Evolutionary conservation across 345 rosid genomes (phyloP).

Genomic region (Laguncularia racemosa): DNA sequence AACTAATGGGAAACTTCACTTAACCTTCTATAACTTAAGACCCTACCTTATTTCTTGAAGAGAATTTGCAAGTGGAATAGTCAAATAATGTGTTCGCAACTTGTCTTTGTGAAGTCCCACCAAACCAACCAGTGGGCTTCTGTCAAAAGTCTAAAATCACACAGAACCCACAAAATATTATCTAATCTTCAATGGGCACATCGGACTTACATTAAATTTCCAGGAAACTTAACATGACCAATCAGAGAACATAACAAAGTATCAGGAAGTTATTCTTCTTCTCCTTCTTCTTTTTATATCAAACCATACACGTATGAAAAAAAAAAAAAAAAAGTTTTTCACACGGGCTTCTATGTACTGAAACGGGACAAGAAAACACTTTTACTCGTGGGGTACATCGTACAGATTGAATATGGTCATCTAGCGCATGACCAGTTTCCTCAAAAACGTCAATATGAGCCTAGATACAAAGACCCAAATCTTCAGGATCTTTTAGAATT

Average conservation of each 20-base stretch:
- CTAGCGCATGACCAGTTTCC: constrained; percentile 24
- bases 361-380: too few species aligned
- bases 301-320: too few species aligned
- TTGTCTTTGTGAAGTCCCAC: constrained; percentile 21
- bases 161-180: constrained; percentile 5
- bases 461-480: constrained; percentile 43
- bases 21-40: not conserved
- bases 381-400: not conserved
- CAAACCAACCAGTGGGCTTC: constrained; percentile 43
- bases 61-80: constrained; percentile 16
- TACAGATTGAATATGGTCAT: constrained; percentile 28
- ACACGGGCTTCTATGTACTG: too few species aligned
- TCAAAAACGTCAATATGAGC: constrained; percentile 11
- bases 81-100: constrained; percentile 20
- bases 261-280: too few species aligned
- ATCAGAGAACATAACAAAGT: too few species aligned
- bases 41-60: not conserved
- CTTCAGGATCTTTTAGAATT: constrained; percentile 9
- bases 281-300: too few species aligned
- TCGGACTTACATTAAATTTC: constrained; percentile 1
- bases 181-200: not conserved
- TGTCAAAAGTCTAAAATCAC: constrained; percentile 8
- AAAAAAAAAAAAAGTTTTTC: too few species aligned
- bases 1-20: constrained; percentile 3
- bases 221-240: not conserved